phyloP scores from a whole-genome alignment of 2,329 filamentous ascomycete species.

The Xylaria sp. region DNA sequence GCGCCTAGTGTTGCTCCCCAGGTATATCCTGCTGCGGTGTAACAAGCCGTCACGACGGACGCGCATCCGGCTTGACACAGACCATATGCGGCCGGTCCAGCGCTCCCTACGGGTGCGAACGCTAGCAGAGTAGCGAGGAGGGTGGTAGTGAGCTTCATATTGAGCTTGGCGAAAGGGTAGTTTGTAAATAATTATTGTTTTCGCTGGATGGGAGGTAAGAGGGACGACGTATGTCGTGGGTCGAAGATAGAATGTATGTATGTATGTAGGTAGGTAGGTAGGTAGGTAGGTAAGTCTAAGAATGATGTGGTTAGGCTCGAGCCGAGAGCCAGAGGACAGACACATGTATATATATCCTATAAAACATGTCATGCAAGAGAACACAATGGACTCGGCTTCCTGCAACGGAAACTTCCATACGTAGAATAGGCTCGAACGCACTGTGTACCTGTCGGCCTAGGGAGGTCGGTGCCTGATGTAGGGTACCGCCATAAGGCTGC shows the following conservation, averaged over 20 bases:
- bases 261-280: neutral
- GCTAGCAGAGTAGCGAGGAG: constrained; percentile 2
- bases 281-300: neutral
- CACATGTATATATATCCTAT: constrained; percentile 8
- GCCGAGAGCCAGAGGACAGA: neutral
- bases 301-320: neutral
- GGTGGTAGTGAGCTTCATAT: constrained; percentile 18
- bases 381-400: neutral
- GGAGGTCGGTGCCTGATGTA: neutral
- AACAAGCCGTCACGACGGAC: constrained; percentile 29
- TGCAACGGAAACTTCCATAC: neutral
- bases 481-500: neutral
- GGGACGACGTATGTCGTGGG: neutral
- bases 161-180: neutral
- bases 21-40: constrained; percentile 30
- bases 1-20: constrained; percentile 29
- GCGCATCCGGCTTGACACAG: constrained; percentile 35
- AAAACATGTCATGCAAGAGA: neutral
- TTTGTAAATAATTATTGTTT: neutral
- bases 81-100: constrained; percentile 32
- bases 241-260: neutral
- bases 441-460: neutral
- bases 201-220: neutral
- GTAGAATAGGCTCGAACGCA: neutral
- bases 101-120: constrained; percentile 10